These are phyloP conservation scores for Rubus parviflorus DNA, from an alignment of 306 rosid species.

Conservation along the genomic window DNA sequence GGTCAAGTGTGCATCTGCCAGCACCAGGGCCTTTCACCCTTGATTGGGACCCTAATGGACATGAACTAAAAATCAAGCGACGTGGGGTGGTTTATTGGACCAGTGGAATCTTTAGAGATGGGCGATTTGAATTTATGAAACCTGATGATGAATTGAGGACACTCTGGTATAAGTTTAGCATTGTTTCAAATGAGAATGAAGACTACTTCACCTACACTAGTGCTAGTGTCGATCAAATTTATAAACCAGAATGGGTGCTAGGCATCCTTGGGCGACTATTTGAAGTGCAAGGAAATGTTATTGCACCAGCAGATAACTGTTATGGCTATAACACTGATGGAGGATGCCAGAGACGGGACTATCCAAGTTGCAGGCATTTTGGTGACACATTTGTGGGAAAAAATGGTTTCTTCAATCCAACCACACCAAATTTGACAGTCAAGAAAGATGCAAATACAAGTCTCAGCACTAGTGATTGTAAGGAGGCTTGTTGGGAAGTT, in stretches of 20 bases:
- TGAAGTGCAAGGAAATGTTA: background rate
- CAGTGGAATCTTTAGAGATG: background rate
- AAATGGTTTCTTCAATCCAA: background rate
- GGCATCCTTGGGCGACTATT: background rate
- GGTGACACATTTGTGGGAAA: too few relatives aligned
- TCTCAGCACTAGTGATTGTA: background rate
- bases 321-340: background rate
- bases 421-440: background rate
- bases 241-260: background rate
- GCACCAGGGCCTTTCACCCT: slow-evolving; percentile 24
- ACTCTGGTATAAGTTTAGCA: background rate
- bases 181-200: background rate
- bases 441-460: background rate
- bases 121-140: background rate
- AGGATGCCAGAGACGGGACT: background rate
- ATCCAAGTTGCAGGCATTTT: too few relatives aligned
- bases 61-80: background rate
- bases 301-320: slow-evolving; percentile 1
- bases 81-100: slow-evolving; percentile 4
- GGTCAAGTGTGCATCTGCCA: rapidly evolving
- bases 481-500: slow-evolving; percentile 13
- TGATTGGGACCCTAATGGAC: slow-evolving; percentile 28
- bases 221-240: background rate
- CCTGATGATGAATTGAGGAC: background rate
- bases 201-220: background rate